Evolutionary conservation across 768 basidiomycete species (phyloP).

Genomic region (Coprinellus micaceus): DNA sequence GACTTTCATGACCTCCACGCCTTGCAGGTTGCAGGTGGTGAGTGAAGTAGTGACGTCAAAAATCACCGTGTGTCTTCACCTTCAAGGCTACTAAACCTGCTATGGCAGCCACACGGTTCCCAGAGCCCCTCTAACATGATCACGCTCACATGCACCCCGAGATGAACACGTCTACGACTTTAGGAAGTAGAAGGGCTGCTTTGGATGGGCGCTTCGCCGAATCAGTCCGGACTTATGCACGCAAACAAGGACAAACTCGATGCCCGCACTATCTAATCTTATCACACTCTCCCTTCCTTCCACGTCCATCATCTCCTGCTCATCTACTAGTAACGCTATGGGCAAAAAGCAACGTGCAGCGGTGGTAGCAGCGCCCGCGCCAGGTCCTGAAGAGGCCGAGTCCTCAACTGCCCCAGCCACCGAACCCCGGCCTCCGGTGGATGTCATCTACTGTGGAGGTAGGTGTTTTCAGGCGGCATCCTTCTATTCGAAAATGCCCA

Average conservation of each 20-base stretch:
- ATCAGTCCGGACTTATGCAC: background rate
- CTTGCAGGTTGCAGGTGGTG: no score
- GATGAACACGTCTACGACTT: no score
- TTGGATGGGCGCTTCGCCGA: no score
- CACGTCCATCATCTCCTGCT: background rate
- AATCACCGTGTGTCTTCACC: no score
- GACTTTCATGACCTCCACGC: no score
- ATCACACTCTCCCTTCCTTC: slow-evolving; percentile 1
- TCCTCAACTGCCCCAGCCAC: slow-evolving; percentile 17
- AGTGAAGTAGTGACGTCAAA: no score
- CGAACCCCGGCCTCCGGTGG: slow-evolving; percentile 51
- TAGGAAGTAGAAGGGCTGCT: no score
- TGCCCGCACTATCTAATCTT: slow-evolving; percentile 10
- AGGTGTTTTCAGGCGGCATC: slow-evolving; percentile 14
- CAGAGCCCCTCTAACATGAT: no score
- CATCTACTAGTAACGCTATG: slow-evolving; percentile 3
- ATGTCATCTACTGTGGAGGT: slow-evolving; percentile 68
- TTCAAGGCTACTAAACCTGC: no score
- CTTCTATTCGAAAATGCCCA: slow-evolving; percentile 5
- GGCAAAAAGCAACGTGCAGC: slow-evolving; percentile 25
- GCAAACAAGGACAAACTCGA: background rate
- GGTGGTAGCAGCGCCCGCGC: slow-evolving; percentile 25
- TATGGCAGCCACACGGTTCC: no score
- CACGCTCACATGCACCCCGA: no score
- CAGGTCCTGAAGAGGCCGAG: slow-evolving; percentile 15